Evolutionary conservation across 306 rosid species (phyloP), one percentile per base, ranked within the genome.

Genomic region (Vachellia collinsii): DNA sequence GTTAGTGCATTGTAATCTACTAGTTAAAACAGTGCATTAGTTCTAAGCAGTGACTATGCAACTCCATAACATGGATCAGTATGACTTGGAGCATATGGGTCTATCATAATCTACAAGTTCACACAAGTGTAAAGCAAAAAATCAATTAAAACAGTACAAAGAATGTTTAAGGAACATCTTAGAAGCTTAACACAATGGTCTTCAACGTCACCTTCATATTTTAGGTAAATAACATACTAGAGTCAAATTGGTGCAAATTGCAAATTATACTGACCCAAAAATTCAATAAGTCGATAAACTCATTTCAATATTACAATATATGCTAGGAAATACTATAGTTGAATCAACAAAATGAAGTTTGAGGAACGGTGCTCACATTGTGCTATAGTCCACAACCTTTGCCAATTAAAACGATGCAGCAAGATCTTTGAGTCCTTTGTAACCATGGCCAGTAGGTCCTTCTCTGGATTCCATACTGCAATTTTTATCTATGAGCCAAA

Each of bases 361-460:
- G 25, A 63, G 69, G 22, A 70, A 72, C 64, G 36, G 23, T 37
- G 69, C 22, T 48, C 71, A 92, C 97, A 97, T n/a, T 95, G 97
- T 1, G 94, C 79, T 79, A 94, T 82, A 37, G 97, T 94, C 99
- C 99, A 93, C 78, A 94, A 78, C 43, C 97, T 92, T 88, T 93
- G 99, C 99, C 99, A 93, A 76, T 94, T 94, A 85, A 94, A 94
- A 62, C 99, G 99, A 87, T 94, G 99, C 16, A 94, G 94, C 90
- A 89, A 75, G 83, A 94, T 87, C 90, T 91, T 91, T 54, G 97
- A 94, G 84, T 94, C 99, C 63, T 93, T 92, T 0, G 96, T 90
- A 50, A 90, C 97, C 97, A 94, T 91, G 23, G 99, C 99, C n/a
- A 94, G 94, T 82, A 94, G 91, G 72, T 94, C 99, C 85, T 94